Conservation (phyloP, 768 basidiomycete species). For the Panus rudis region DNA sequence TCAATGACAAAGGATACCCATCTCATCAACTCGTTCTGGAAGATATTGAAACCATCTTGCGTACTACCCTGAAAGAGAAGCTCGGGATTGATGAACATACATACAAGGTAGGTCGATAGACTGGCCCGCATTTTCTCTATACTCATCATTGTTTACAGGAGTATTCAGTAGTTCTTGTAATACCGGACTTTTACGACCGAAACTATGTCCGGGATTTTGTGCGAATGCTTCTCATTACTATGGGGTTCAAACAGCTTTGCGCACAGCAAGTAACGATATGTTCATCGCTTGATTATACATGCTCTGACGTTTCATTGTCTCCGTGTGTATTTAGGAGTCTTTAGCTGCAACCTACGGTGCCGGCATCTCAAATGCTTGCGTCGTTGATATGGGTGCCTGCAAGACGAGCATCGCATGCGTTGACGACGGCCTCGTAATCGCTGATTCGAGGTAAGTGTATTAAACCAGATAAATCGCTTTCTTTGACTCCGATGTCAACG, state of each 20-base stretch:
- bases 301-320: constrained; percentile 1
- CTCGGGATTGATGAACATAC: constrained; percentile 45
- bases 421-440: constrained; percentile 84
- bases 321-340: constrained; percentile 62
- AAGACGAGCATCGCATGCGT: constrained; percentile 86
- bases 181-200: constrained; percentile 89
- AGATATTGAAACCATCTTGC: constrained; percentile 71
- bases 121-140: neutral
- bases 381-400: constrained; percentile 88
- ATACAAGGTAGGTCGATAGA: constrained; percentile 45
- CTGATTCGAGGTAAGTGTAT: constrained; percentile 71
- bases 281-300: neutral
- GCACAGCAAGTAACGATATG: constrained; percentile 68
- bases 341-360: constrained; percentile 92
- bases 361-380: constrained; percentile 90
- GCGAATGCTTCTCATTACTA: constrained; percentile 60
- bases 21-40: constrained; percentile 64
- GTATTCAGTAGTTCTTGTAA: constrained; percentile 79
- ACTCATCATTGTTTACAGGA: constrained; percentile 41
- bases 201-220: constrained; percentile 74
- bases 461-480: too few species aligned
- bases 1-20: constrained; percentile 75
- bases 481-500: neutral
- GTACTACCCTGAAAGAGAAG: constrained; percentile 51
- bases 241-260: constrained; percentile 93